Percentiles rank a stretch among this genome's conserved stretches.
phyloP scores from a whole-genome alignment of 2,329 filamentous ascomycete genomes.

The Paecilomyces sp. region DNA sequence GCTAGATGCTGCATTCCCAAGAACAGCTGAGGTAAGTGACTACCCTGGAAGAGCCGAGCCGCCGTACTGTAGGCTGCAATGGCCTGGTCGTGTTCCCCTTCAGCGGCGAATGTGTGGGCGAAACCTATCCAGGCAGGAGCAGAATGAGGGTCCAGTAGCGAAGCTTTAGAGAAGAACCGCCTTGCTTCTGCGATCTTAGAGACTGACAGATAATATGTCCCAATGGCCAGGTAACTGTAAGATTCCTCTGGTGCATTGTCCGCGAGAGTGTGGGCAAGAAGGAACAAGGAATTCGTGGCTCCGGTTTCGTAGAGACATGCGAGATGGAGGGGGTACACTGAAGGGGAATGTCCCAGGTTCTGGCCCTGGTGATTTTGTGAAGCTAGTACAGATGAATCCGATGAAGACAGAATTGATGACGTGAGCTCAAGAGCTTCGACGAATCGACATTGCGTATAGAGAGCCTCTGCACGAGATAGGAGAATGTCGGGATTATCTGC shows the following conservation, averaged over 20 bases:
- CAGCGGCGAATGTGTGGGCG: conserved; percentile 93
- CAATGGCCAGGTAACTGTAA: conserved; percentile 88
- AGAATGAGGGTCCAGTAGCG: conserved; percentile 95
- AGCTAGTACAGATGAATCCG: conserved; percentile 63
- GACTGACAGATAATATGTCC: conserved; percentile 87
- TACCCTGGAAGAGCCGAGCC: conserved; percentile 90
- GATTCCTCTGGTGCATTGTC: conserved; percentile 88
- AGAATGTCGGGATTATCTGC: conserved; percentile 81
- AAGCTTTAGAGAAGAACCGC: conserved; percentile 94
- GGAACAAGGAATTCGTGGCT: conserved; percentile 80
- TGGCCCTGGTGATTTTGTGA: conserved; percentile 22
- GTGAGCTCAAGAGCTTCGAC: conserved; percentile 79
- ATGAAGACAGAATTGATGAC: conserved; percentile 69
- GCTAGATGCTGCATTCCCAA: conserved; percentile 98
- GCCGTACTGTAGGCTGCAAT: conserved; percentile 97
- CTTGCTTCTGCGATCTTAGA: conserved; percentile 87
- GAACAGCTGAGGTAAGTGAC: conserved; percentile 90
- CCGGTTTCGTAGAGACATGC: conserved; percentile 84
- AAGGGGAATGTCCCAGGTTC: conserved; percentile 38
- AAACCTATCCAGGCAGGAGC: conserved; percentile 98
- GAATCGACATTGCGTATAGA: conserved; percentile 93
- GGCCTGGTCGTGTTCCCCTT: conserved; percentile 96
- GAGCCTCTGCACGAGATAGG: conserved; percentile 78
- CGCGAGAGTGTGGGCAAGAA: conserved; percentile 85
- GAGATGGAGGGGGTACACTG: conserved; percentile 80